Conservation (phyloP, 352 stramenopile genomes). For the Globisporangium paroecandrum region DNA sequence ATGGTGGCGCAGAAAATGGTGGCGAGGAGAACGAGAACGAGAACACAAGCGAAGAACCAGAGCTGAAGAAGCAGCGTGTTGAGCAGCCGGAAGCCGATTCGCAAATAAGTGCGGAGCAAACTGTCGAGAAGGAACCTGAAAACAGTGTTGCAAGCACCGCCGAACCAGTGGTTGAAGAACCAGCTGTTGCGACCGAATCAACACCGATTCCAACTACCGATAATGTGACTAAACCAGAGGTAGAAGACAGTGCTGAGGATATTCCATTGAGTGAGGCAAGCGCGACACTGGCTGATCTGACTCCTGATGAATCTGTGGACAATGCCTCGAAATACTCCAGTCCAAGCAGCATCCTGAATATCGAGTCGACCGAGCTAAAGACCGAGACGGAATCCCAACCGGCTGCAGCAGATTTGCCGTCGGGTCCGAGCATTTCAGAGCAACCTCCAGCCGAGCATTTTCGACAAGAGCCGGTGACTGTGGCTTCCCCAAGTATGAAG, state of each 20-base stretch:
- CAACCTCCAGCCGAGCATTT: conserved; percentile 2
- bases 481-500: conserved; percentile 3
- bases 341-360: conserved; percentile 10
- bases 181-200: neutral
- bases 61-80: conserved; percentile 36
- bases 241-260: conserved; percentile 5
- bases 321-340: conserved; percentile 8
- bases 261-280: conserved; percentile 19
- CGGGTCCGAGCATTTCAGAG: conserved; percentile 1
- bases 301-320: conserved; percentile 12
- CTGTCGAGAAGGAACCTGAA: neutral
- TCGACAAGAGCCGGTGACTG: neutral
- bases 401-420: neutral
- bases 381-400: neutral
- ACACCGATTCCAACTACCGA: neutral
- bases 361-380: conserved; percentile 1
- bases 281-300: conserved; percentile 15
- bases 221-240: neutral
- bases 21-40: conserved; percentile 22
- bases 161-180: neutral
- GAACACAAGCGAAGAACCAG: conserved; percentile 28
- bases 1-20: conserved; percentile 16
- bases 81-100: conserved; percentile 8
- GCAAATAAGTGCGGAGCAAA: neutral
- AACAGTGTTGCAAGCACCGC: neutral